Conservation (phyloP, 2,329 filamentous ascomycete genomes). For the Aspergillus neoniger region DNA sequence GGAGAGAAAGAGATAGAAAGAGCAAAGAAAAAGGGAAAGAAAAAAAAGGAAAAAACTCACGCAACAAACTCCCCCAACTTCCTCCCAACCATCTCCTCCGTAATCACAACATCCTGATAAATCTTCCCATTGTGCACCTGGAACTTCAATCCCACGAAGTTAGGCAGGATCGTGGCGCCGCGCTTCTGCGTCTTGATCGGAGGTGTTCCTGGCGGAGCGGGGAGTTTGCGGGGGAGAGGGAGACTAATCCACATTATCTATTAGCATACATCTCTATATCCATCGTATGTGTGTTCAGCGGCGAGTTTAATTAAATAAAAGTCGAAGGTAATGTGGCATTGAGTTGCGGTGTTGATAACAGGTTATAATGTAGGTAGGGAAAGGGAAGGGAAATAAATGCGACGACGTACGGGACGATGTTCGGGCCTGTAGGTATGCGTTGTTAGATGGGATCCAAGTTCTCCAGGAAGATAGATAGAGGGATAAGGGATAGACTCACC, state of each 20-base stretch:
- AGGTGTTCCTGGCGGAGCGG: conserved; percentile 62
- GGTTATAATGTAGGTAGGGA: too few relatives aligned
- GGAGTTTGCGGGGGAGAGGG: conserved; percentile 43
- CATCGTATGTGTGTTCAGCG: neutral
- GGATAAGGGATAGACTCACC: conserved; percentile 52
- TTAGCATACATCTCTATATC: neutral
- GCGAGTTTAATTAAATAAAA: too few relatives aligned
- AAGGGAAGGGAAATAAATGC: neutral
- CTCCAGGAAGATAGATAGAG: conserved; percentile 12
- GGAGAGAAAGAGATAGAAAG: neutral
- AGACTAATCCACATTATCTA: conserved; percentile 31
- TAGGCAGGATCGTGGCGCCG: conserved; percentile 84
- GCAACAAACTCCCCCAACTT: conserved; percentile 90
- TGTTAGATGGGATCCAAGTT: neutral
- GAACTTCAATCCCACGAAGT: conserved; percentile 87
- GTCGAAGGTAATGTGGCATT: too few relatives aligned
- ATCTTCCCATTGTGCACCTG: conserved; percentile 89
- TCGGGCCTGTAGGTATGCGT: conserved; percentile 55
- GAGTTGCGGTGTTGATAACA: too few relatives aligned
- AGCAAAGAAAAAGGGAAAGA: neutral
- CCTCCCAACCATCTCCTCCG: conserved; percentile 94
- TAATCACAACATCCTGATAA: conserved; percentile 79
- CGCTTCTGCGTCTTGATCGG: conserved; percentile 86
- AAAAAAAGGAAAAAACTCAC: conserved; percentile 57
- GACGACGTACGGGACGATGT: conserved; percentile 67